Percentiles rank a stretch among this genome's conserved stretches.
Conservation (phyloP, 441 rosid species). For the Populus hybrid region DNA sequence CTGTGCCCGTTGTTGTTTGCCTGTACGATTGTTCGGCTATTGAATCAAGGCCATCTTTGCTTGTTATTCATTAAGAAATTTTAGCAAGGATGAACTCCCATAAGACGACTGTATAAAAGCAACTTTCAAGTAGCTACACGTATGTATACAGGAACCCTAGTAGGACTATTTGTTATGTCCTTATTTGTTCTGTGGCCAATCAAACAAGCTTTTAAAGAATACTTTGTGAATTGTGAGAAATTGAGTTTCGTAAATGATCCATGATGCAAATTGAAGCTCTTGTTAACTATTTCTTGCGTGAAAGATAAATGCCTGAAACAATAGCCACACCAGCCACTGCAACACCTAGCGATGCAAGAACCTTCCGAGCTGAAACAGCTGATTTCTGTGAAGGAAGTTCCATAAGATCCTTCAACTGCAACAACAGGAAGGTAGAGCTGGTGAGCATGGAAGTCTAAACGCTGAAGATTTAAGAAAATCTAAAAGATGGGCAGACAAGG, state of each 20-base stretch:
- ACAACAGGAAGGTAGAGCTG: not conserved
- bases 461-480: too few species aligned
- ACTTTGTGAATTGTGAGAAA: too few species aligned
- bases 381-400: conserved; percentile 53
- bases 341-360: conserved; percentile 58
- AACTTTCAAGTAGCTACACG: too few species aligned
- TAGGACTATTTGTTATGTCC: not conserved
- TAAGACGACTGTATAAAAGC: not conserved
- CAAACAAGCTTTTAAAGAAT: too few species aligned
- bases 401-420: conserved; percentile 63
- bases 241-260: too few species aligned
- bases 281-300: conserved; percentile 38
- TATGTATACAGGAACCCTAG: not conserved
- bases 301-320: conserved; percentile 57
- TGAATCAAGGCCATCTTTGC: not conserved
- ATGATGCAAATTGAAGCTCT: not conserved
- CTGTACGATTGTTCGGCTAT: not conserved
- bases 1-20: not conserved
- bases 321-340: conserved; percentile 76
- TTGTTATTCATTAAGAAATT: not conserved
- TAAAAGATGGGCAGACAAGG: not conserved
- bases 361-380: conserved; percentile 39
- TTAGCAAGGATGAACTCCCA: not conserved
- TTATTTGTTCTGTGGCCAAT: too few species aligned
- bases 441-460: not conserved